Percentiles rank a stretch among this genome's conserved stretches.
Evolutionary conservation across 441 rosid genomes (phyloP).

Genomic region (Capsella rubella): DNA sequence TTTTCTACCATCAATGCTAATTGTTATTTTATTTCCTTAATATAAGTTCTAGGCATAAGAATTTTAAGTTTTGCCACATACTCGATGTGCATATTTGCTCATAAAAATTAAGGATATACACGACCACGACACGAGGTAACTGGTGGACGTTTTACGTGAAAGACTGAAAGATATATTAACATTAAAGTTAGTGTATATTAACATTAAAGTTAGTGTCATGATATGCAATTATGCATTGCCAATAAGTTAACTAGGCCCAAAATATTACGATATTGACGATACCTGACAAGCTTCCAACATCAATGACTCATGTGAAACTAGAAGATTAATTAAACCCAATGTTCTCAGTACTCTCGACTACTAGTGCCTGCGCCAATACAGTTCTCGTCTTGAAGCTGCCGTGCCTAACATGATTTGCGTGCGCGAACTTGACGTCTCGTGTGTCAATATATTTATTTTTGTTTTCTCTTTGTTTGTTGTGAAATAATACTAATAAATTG

Average conservation of each 20-base stretch:
- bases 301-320: constrained; percentile 36
- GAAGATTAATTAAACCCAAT: constrained; percentile 8
- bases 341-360: constrained; percentile 8
- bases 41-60: too few species aligned
- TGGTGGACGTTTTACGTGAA: constrained; percentile 7
- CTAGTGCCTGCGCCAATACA: constrained; percentile 27
- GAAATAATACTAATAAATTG: constrained; percentile 10
- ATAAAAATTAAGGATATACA: too few species aligned
- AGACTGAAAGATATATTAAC: not conserved
- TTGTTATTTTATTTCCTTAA: too few species aligned
- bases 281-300: constrained; percentile 18
- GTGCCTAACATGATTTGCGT: constrained; percentile 45
- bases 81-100: not conserved
- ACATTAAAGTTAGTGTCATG: constrained; percentile 11
- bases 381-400: constrained; percentile 36
- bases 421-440: constrained; percentile 42
- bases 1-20: too few species aligned
- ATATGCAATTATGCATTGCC: constrained; percentile 26
- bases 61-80: not conserved
- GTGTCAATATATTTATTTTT: not conserved
- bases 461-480: not conserved
- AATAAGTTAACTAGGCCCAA: not conserved
- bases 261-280: not conserved
- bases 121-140: not conserved
- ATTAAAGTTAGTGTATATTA: not conserved